Evolutionary conservation across 2,329 filamentous ascomycete species (phyloP).

Genomic region (Hypoxylon sp.): DNA sequence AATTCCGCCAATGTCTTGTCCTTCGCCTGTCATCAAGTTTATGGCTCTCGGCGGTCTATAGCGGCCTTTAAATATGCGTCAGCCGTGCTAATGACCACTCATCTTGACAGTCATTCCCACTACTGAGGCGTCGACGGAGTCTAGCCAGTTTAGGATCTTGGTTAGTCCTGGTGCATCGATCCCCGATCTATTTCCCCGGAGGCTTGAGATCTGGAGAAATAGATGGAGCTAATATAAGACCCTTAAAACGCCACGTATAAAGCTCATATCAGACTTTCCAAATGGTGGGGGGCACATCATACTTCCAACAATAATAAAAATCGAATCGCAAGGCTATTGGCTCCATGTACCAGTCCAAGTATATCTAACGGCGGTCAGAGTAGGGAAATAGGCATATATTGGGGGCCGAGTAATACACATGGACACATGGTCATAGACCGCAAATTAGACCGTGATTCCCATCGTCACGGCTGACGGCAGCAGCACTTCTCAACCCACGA

Average conservation of each 20-base stretch:
- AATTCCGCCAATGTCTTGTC: background rate
- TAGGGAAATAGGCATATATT: too few relatives aligned
- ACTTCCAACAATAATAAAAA: background rate
- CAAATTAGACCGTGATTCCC: background rate
- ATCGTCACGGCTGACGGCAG: constrained; percentile 2
- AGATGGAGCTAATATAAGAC: background rate
- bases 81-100: background rate
- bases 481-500: background rate
- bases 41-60: background rate
- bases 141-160: background rate
- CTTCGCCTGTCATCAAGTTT: background rate
- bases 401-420: background rate
- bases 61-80: background rate
- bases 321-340: background rate
- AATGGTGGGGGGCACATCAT: background rate
- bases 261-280: background rate
- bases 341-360: constrained; percentile 1
- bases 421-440: background rate
- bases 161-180: background rate
- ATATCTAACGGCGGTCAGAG: background rate
- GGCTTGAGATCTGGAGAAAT: background rate
- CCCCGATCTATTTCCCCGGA: constrained; percentile 3
- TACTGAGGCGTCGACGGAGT: background rate
- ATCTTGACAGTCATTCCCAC: background rate
- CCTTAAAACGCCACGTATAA: background rate